These are phyloP conservation scores for Gossypium gossypioides DNA, from an alignment of 441 rosid genomes.

Conservation along the genomic window DNA sequence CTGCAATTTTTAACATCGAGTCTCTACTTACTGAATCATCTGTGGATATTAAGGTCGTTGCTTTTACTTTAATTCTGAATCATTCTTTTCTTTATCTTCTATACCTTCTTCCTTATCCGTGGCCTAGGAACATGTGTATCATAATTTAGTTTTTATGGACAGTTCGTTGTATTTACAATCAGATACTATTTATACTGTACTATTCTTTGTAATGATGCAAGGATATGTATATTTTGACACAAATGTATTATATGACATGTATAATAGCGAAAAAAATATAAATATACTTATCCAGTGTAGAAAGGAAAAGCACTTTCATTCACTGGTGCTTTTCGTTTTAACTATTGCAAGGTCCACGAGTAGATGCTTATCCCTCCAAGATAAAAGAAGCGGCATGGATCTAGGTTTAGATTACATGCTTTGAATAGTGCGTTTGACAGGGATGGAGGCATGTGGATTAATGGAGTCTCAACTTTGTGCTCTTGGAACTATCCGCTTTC, in stretches of 20 bases:
- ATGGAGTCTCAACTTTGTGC: neutral
- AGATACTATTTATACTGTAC: neutral
- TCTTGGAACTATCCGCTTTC: neutral
- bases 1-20: neutral
- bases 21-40: conserved; percentile 3
- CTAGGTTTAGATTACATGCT: conserved; percentile 75
- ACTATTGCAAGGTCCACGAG: conserved; percentile 34
- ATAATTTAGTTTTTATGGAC: conserved; percentile 30
- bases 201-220: neutral
- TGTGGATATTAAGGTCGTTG: conserved; percentile 16
- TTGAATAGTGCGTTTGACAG: conserved; percentile 20
- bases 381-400: conserved; percentile 59
- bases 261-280: too few species aligned
- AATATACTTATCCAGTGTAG: neutral
- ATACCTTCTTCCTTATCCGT: conserved; percentile 5
- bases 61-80: conserved; percentile 12
- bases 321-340: neutral
- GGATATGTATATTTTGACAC: neutral
- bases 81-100: conserved; percentile 11
- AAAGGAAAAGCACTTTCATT: neutral
- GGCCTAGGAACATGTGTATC: conserved; percentile 29
- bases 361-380: conserved; percentile 41
- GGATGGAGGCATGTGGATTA: neutral
- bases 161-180: conserved; percentile 20
- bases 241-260: neutral